phyloP scores from a whole-genome alignment of 176 grass and related monocot species.

The Chloris gayana region DNA sequence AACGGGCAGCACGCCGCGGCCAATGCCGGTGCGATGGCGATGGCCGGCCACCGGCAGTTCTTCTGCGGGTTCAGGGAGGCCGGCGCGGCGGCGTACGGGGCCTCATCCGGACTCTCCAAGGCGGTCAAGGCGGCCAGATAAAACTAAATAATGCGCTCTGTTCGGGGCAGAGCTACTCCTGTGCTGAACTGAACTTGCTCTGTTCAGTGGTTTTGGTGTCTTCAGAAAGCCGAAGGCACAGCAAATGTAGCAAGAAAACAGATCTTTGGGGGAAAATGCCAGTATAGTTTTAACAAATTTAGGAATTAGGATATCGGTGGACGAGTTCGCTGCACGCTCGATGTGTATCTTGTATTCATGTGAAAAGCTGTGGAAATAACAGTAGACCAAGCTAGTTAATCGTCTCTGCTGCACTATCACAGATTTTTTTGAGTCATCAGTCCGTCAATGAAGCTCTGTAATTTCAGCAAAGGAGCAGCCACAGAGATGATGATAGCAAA shows the following conservation, averaged over 20 bases:
- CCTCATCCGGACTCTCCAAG: slow-evolving; percentile 12
- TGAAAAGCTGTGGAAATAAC: slow-evolving; percentile 44
- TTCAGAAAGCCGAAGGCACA: neutral
- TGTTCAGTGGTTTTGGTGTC: neutral
- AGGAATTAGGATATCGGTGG: slow-evolving; percentile 16
- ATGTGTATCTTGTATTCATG: slow-evolving; percentile 36
- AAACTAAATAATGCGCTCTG: neutral
- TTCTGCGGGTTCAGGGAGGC: slow-evolving; percentile 51
- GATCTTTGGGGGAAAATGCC: neutral
- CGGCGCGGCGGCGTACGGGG: neutral
- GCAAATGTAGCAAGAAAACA: slow-evolving; percentile 29
- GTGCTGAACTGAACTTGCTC: slow-evolving; percentile 12
- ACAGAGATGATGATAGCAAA: neutral
- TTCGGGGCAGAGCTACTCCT: neutral
- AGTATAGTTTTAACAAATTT: slow-evolving; percentile 32
- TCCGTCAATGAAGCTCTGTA: neutral
- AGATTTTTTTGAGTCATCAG: neutral
- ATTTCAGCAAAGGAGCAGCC: neutral
- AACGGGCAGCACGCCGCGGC: neutral
- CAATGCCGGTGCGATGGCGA: slow-evolving; percentile 3
- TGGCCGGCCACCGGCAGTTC: slow-evolving; percentile 40
- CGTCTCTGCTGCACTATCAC: neutral
- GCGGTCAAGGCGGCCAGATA: slow-evolving; percentile 53
- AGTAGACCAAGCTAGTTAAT: slow-evolving; percentile 23
- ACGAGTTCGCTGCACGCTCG: neutral